Percentiles rank a stretch among this genome's conserved stretches.
Conservation (phyloP, 306 rosid species). For the Cucurbita pepo region DNA sequence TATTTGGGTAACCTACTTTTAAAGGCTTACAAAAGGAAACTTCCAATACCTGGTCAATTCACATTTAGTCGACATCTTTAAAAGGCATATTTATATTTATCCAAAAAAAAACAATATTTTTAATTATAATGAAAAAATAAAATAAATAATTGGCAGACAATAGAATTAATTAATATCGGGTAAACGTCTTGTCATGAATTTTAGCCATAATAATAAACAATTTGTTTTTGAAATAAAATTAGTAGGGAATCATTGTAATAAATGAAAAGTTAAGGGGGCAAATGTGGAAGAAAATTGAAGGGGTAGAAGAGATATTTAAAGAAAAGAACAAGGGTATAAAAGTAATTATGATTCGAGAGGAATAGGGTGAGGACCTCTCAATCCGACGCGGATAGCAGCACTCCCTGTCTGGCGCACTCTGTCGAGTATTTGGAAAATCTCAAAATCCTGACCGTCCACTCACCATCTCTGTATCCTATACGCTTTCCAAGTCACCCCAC, state of each 20-base stretch:
- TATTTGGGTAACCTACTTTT: no score
- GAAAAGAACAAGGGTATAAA: background rate
- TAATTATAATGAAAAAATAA: background rate
- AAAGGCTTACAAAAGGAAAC: no score
- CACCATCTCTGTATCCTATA: conserved; percentile 1
- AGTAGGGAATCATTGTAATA: background rate
- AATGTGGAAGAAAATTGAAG: background rate
- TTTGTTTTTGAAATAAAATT: background rate
- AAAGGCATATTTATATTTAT: background rate
- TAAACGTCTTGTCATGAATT: background rate
- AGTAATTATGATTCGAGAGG: background rate
- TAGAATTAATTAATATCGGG: background rate
- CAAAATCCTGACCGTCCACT: background rate
- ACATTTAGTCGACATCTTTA: background rate
- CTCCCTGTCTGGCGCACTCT: conserved; percentile 2
- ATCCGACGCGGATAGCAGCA: conserved; percentile 9
- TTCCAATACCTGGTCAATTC: no score
- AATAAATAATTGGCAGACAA: background rate
- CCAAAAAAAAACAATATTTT: background rate
- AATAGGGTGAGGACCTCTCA: background rate
- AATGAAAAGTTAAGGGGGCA: background rate
- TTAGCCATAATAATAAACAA: background rate
- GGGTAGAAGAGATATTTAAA: background rate
- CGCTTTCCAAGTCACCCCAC: conserved; percentile 7
- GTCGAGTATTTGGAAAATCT: background rate